Evolutionary conservation across 345 rosid species (phyloP), one percentile per base, ranked within the genome.

Genomic region (Cochlearia excelsa): DNA sequence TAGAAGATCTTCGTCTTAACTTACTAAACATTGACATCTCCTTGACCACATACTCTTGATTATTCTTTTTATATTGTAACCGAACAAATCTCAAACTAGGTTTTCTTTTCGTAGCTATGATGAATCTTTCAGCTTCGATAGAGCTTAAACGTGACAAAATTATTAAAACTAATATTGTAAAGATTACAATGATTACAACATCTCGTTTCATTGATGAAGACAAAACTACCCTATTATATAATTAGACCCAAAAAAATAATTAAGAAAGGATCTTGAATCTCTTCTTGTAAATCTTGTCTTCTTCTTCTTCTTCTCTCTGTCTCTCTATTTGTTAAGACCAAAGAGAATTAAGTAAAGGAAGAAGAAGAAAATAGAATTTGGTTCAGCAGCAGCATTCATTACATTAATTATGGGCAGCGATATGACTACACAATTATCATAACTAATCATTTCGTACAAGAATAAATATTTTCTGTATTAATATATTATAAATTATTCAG

Each of bases 361-460:
- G 41, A 27, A 67, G 26, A 38, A 41, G 57, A 43, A 42, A 58
- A 44, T 29, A 51, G 52, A 50, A 42, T 43, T 51, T 58, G 5
- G 35, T 2, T 44, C 51, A 52, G 45, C 47, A 52, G 56, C 53
- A 51, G 48, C 71, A 59, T 67, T 64, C 54, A 65, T 47, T 67
- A 59, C 72, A 59, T 59, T 57, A 7, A 49, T 30, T 66, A 0
- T 66, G 57, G 23, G 57, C 10, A 66, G 45, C 49, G 71, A 66
- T 51, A 58, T 51, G 64, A 66, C 71, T 43, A 58, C 65, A 11
- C 65, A 50, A 51, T 67, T 58, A 58, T 67, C 46, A 58, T 59
- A 43, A 52, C 44, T 57, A 34, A 57, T 40, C 3, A 7, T 56
- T 56, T 66, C 9, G 49, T 56, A 56, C 56, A 39, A 30, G 9